Evolutionary conservation across 106 monocot genomes (phyloP).

Genomic region (Narthecium ossifragum): DNA sequence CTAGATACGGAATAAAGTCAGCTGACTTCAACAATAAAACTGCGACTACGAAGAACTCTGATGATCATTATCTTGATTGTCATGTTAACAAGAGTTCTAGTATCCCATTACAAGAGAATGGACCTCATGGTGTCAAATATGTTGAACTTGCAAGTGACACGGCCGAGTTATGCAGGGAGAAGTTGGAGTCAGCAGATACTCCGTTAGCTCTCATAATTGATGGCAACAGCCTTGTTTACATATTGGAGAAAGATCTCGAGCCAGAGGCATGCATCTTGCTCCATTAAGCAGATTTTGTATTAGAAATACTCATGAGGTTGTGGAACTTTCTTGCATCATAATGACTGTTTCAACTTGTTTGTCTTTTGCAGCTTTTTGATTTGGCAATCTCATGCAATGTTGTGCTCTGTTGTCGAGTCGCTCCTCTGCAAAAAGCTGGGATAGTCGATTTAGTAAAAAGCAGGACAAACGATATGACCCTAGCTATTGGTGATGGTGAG

Average conservation of each 20-base stretch:
- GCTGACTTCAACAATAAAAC: slow-evolving; percentile 10
- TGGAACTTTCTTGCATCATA: too few species aligned
- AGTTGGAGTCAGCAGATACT: slow-evolving; percentile 15
- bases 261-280: slow-evolving; percentile 46
- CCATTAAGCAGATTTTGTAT: neutral
- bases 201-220: slow-evolving; percentile 89
- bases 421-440: slow-evolving; percentile 96
- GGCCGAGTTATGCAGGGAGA: slow-evolving; percentile 15
- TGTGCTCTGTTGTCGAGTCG: slow-evolving; percentile 95
- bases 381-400: slow-evolving; percentile 82
- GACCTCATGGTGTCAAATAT: slow-evolving; percentile 4
- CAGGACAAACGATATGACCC: slow-evolving; percentile 92
- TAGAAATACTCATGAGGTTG: too few species aligned
- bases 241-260: slow-evolving; percentile 94
- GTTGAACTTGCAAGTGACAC: slow-evolving; percentile 2
- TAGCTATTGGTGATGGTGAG: slow-evolving; percentile 97
- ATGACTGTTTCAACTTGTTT: neutral
- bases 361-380: slow-evolving; percentile 72
- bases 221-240: slow-evolving; percentile 97
- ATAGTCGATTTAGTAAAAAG: slow-evolving; percentile 95
- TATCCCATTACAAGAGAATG: slow-evolving; percentile 13
- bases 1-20: slow-evolving; percentile 51
- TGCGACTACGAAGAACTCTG: slow-evolving; percentile 13
- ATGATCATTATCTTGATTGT: slow-evolving; percentile 15
- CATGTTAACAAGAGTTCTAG: slow-evolving; percentile 3